Evolutionary conservation across 495 filamentous ascomycete species (phyloP).

Genomic region (Pseudoneurospora amorphoporcata): DNA sequence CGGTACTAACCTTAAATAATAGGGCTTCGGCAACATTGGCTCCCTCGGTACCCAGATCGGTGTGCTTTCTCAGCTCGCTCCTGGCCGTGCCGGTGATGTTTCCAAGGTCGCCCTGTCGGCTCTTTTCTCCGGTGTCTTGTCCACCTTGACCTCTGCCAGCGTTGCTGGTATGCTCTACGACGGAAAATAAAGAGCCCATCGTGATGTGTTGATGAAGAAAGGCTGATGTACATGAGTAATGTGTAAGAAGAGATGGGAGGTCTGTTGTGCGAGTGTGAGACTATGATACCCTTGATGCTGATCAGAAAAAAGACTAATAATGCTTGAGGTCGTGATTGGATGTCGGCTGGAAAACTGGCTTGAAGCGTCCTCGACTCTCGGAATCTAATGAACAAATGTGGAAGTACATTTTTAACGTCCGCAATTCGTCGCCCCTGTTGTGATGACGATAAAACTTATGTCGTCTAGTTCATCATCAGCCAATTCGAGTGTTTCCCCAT

Average conservation of each 20-base stretch:
- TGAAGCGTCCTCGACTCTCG: not conserved
- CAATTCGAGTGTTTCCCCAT: not conserved
- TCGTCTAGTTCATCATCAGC: not conserved
- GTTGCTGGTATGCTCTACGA: conserved; percentile 56
- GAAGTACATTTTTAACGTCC: not conserved
- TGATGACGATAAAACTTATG: not conserved
- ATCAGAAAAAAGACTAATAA: not conserved
- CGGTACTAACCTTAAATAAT: conserved; percentile 53
- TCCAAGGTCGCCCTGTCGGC: conserved; percentile 66
- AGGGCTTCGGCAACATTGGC: conserved; percentile 73
- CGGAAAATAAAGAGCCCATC: not conserved
- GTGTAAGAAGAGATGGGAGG: not conserved
- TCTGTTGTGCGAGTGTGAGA: not conserved
- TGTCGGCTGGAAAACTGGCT: not conserved
- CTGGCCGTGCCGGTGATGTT: conserved; percentile 61
- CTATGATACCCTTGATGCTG: not conserved
- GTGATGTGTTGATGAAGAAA: not conserved
- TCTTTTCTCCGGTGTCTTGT: conserved; percentile 65
- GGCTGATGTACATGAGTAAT: not conserved
- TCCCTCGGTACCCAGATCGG: conserved; percentile 81
- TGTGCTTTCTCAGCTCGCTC: conserved; percentile 71
- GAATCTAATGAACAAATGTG: not conserved
- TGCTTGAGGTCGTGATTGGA: not conserved
- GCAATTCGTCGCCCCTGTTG: not conserved
- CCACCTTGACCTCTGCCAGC: conserved; percentile 69